Evolutionary conservation across 148 eudicot species (phyloP).

Genomic region (Talinum fruticosum): DNA sequence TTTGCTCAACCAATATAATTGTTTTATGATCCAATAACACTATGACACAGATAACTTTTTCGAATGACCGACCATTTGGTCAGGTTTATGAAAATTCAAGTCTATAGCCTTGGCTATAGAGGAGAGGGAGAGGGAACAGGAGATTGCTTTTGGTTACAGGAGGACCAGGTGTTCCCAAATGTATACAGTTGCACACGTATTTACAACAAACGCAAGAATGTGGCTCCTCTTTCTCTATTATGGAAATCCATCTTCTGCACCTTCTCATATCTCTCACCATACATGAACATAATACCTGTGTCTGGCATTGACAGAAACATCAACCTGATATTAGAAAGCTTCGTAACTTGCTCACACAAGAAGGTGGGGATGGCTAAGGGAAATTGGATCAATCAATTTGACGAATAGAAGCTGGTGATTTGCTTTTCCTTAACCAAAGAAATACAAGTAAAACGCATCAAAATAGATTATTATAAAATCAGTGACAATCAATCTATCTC

Average conservation of each 20-base stretch:
- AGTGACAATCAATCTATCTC: background rate
- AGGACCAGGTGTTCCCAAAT: background rate
- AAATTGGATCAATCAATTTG: background rate
- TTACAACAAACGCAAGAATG: background rate
- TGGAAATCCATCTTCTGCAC: background rate
- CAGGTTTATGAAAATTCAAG: too few relatives aligned
- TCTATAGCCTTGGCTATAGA: too few relatives aligned
- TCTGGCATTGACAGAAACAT: background rate
- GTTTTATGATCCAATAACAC: too few relatives aligned
- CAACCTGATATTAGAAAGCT: background rate
- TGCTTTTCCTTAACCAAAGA: background rate
- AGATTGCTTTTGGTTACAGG: too few relatives aligned
- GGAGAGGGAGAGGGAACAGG: too few relatives aligned
- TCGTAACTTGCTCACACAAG: background rate
- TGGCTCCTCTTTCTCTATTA: conserved; percentile 1
- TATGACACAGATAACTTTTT: too few relatives aligned
- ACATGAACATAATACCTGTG: background rate
- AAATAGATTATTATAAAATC: too few relatives aligned
- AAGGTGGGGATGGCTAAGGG: background rate
- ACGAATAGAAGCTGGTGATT: background rate
- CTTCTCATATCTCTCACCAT: background rate
- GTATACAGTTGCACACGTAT: background rate
- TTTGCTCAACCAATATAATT: too few relatives aligned
- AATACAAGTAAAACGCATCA: background rate
- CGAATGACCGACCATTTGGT: too few relatives aligned